Conservation (phyloP, 2,329 filamentous ascomycete species). For the Curvularia hawaiiensis region DNA sequence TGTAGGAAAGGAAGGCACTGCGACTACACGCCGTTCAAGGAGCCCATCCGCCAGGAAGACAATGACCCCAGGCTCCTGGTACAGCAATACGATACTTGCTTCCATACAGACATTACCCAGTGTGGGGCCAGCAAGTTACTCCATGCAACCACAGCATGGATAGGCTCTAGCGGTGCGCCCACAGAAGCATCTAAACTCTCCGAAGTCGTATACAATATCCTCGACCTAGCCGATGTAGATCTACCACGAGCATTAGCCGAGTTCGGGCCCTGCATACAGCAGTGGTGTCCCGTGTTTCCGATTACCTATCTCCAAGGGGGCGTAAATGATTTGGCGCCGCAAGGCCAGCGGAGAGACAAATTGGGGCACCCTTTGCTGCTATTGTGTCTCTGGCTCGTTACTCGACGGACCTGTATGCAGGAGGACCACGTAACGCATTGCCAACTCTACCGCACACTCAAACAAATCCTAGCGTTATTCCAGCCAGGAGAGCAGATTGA, state of each 20-base stretch:
- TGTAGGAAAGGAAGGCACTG: constrained; percentile 8
- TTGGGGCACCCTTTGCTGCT: constrained; percentile 6
- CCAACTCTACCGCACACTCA: constrained; percentile 16
- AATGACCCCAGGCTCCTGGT: constrained; percentile 8
- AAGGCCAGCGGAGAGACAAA: constrained; percentile 1
- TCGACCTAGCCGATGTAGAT: constrained; percentile 9
- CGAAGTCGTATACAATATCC: constrained; percentile 5
- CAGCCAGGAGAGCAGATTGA: not conserved
- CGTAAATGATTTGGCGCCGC: constrained; percentile 4
- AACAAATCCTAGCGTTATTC: constrained; percentile 13
- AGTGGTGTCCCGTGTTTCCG: constrained; percentile 23
- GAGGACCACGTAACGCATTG: constrained; percentile 2
- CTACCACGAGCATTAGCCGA: constrained; percentile 9
- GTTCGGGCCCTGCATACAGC: constrained; percentile 20
- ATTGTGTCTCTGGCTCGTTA: constrained; percentile 16
- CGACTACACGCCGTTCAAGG: constrained; percentile 21
- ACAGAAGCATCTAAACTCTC: constrained; percentile 4
- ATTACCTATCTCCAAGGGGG: constrained; percentile 13
- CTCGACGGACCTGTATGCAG: constrained; percentile 9
- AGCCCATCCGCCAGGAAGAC: not conserved
- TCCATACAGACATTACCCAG: constrained; percentile 1
- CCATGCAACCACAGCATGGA: constrained; percentile 4
- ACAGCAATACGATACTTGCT: constrained; percentile 14
- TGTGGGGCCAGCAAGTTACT: constrained; percentile 14
- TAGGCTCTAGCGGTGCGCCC: constrained; percentile 3